Base-by-base conservation (phyloP, 2,329 filamentous ascomycete species). In the Aspergillus novoparasiticus region DNA sequence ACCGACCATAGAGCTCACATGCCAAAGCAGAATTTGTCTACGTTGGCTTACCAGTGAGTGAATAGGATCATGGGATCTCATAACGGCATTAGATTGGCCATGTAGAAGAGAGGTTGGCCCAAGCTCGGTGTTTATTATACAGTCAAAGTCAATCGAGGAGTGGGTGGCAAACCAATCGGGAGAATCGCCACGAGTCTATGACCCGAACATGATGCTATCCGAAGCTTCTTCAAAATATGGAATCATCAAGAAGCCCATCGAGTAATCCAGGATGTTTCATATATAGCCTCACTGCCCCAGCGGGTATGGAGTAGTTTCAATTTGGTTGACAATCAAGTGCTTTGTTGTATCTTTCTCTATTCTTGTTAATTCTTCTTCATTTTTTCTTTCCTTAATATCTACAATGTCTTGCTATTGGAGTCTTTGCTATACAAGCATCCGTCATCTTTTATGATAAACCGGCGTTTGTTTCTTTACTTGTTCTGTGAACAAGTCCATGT, bases 251-350 rank as follows among this genome's bases (percentile, higher is more conserved):
- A 41, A 41, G 6, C 16, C 19, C 16, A 4, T n/a, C 2, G 16
- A 4, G 3, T 3, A 41, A 12, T 36, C 6, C 34, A 16, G 6
- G 6, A 36, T 2, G 8, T 10, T 3, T n/a, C 39, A n/a, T 41
- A 41, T 41, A 41, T 41, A 41, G 39, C 39, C 8, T 41, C 9
- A 19, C 39, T 41, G 16, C 16, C 6, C 39, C 16, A 0, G 8
- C 6, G 0, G 39, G 5, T 9, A 4, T n/a, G 39, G 3, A 41
- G 19, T 9, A 0, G 16, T n/a, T n/a, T n/a, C 9, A 2, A 9
- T 10, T 41, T 1, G 0, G 2, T n/a, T 41, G 6, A n/a, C 8
- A n/a, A 41, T 41, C 19, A 19, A n/a, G 39, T 41, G 16, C 8
- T 41, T 19, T 10, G 19, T 41, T n/a, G 39, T n/a, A 12, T 41